Evolutionary conservation across 2,329 filamentous ascomycete species (phyloP).

Genomic region (Aquanectria penicillioides): DNA sequence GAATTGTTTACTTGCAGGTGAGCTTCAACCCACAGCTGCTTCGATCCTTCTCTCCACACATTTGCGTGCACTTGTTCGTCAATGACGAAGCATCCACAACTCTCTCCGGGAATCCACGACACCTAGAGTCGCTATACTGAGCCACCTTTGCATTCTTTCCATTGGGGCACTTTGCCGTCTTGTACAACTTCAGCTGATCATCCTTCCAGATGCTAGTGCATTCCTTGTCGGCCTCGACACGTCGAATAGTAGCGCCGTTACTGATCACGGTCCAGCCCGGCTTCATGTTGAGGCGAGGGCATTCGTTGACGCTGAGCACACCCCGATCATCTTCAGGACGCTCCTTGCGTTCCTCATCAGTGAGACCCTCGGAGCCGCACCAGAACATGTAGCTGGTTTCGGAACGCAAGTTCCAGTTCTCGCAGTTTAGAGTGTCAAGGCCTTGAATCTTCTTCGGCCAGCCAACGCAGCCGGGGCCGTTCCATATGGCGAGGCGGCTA

Average conservation of each 20-base stretch:
- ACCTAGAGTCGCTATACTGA: background rate
- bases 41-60: background rate
- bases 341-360: background rate
- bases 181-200: background rate
- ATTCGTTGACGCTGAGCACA: background rate
- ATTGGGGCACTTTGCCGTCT: background rate
- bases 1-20: background rate
- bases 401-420: background rate
- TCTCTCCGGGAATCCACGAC: background rate
- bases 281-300: background rate
- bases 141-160: background rate
- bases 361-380: background rate
- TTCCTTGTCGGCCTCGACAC: background rate
- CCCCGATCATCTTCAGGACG: background rate
- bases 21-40: background rate
- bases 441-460: constrained; percentile 6
- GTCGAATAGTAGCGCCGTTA: background rate
- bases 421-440: constrained; percentile 8
- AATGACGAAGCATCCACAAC: background rate
- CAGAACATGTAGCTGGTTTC: constrained; percentile 14
- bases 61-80: background rate
- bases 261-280: constrained; percentile 1
- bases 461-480: background rate
- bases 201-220: background rate
- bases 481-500: background rate